Evolutionary conservation across 148 eudicot species (phyloP).

Genomic region (Cornus suecica): DNA sequence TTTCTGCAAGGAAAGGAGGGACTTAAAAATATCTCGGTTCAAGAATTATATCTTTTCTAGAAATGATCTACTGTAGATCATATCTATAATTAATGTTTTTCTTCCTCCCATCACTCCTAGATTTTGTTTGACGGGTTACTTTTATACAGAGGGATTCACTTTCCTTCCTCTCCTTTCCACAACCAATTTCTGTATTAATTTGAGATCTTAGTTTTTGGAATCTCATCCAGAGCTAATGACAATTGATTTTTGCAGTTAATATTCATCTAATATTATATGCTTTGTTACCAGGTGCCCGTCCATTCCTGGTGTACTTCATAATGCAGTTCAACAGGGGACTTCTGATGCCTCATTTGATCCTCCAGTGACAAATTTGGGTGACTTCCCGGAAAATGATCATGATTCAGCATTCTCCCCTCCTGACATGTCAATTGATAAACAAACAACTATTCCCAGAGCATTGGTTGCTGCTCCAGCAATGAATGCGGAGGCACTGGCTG

Average conservation of each 20-base stretch:
- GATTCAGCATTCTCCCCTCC: conserved; percentile 65
- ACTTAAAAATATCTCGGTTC: no score
- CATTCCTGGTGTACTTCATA: conserved; percentile 17
- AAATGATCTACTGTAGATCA: no score
- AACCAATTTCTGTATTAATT: no score
- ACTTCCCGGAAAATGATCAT: conserved; percentile 60
- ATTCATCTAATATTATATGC: background rate
- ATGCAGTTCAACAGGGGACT: conserved; percentile 23
- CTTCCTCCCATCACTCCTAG: no score
- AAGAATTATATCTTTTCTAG: no score
- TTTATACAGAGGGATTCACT: no score
- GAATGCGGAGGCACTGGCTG: conserved; percentile 48
- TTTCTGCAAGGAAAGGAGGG: no score
- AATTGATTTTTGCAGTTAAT: background rate
- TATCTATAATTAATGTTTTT: no score
- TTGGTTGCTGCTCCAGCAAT: conserved; percentile 40
- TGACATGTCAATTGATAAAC: conserved; percentile 42
- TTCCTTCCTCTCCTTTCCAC: no score
- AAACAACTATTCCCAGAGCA: conserved; percentile 40
- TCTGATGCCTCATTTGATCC: conserved; percentile 29
- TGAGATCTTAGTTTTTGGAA: background rate
- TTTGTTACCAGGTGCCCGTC: conserved; percentile 37
- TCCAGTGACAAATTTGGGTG: conserved; percentile 27
- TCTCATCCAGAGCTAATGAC: background rate
- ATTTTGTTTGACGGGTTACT: no score